These are phyloP conservation scores for Pleurotus salmoneostramineus DNA, from an alignment of 768 basidiomycete genomes.

Conservation along the genomic window DNA sequence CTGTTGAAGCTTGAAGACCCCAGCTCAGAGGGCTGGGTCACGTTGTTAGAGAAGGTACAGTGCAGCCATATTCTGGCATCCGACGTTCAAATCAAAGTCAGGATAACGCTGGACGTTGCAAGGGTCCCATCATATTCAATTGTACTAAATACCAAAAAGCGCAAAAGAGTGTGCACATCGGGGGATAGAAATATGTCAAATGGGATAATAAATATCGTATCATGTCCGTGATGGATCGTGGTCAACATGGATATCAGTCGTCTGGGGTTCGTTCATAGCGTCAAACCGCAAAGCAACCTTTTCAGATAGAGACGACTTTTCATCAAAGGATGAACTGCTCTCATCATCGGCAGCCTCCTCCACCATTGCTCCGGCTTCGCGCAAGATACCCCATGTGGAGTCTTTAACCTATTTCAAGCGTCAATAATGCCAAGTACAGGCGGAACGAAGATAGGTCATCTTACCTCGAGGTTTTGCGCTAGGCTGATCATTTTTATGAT, in stretches of 20 bases:
- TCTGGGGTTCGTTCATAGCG: constrained; percentile 17
- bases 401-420: constrained; percentile 45
- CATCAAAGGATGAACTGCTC: constrained; percentile 32
- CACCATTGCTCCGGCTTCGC: constrained; percentile 62
- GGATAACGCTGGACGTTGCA: too few relatives aligned
- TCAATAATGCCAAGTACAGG: neutral
- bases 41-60: too few relatives aligned
- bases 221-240: neutral
- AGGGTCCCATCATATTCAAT: too few relatives aligned
- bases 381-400: constrained; percentile 48
- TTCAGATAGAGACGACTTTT: constrained; percentile 39
- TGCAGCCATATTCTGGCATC: too few relatives aligned
- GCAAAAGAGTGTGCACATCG: too few relatives aligned
- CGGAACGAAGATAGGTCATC: constrained; percentile 5
- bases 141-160: too few relatives aligned
- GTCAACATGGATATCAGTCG: constrained; percentile 1
- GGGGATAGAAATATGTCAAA: neutral
- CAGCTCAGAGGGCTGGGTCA: too few relatives aligned
- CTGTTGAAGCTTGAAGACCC: too few relatives aligned
- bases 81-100: too few relatives aligned
- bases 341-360: constrained; percentile 49
- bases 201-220: neutral
- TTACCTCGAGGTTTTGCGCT: constrained; percentile 76
- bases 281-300: constrained; percentile 32
- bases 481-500: constrained; percentile 76